Percentiles rank a stretch among this genome's conserved stretches.
These are phyloP conservation scores for Lachnellula suecica DNA, from an alignment of 2,329 filamentous ascomycete species.

Conservation along the genomic window DNA sequence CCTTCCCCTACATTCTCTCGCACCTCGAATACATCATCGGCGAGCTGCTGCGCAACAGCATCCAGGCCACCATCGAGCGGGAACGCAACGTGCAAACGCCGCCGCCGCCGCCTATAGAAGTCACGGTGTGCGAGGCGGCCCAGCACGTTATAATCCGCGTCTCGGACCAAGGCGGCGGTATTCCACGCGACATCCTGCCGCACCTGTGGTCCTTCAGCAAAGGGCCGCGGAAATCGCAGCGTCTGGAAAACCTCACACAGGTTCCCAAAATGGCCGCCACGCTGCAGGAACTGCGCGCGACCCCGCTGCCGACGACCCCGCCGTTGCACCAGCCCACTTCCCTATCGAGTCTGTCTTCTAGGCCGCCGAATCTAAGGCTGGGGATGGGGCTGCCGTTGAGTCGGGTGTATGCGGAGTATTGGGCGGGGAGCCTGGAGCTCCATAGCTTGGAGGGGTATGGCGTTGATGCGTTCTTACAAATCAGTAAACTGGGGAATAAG, in stretches of 20 bases:
- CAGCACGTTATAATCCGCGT: slow-evolving; percentile 96
- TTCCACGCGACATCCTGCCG: slow-evolving; percentile 79
- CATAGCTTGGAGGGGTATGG: slow-evolving; percentile 95
- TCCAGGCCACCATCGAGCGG: slow-evolving; percentile 83
- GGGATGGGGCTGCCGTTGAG: slow-evolving; percentile 95
- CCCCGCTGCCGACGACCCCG: not conserved
- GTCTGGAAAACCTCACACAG: slow-evolving; percentile 79
- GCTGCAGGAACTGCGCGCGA: slow-evolving; percentile 75
- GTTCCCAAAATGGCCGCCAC: slow-evolving; percentile 93
- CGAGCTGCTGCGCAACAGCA: slow-evolving; percentile 90
- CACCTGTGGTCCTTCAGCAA: slow-evolving; percentile 98
- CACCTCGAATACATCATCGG: slow-evolving; percentile 97
- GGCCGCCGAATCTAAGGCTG: slow-evolving; percentile 82
- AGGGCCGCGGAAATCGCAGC: slow-evolving; percentile 73
- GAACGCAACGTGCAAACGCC: slow-evolving; percentile 32
- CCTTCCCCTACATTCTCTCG: slow-evolving; percentile 93
- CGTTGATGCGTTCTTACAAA: slow-evolving; percentile 92
- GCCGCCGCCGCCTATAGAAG: slow-evolving; percentile 78
- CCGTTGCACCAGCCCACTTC: not conserved
- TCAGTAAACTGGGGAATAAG: slow-evolving; percentile 95
- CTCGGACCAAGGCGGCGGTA: slow-evolving; percentile 91
- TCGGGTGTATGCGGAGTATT: slow-evolving; percentile 94
- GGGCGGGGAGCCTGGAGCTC: slow-evolving; percentile 88
- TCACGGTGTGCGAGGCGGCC: slow-evolving; percentile 89
- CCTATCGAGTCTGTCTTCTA: slow-evolving; percentile 63